Conservation (phyloP, 352 stramenopile genomes). For the Thalassiosira livingstoniorum region DNA sequence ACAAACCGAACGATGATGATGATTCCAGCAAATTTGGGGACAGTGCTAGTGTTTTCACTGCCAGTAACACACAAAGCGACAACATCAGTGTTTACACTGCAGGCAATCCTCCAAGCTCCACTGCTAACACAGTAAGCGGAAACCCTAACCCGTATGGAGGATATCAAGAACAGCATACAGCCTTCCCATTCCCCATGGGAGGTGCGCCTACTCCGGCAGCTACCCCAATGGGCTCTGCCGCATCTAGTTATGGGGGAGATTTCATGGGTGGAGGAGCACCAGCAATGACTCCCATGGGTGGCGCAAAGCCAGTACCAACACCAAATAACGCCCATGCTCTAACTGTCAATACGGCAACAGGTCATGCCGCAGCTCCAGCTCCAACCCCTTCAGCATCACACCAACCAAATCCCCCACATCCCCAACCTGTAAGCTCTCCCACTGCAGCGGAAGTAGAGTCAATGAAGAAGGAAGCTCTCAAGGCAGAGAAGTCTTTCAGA, state of each 20-base stretch:
- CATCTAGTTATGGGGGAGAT: conserved; percentile 10
- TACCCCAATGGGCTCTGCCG: not conserved
- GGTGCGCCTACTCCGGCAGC: not conserved
- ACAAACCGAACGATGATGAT: not conserved
- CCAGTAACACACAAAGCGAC: not conserved
- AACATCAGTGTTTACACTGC: conserved; percentile 2
- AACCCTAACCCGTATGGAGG: not conserved
- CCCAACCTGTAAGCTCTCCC: conserved; percentile 20
- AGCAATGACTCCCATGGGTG: conserved; percentile 22
- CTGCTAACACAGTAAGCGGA: not conserved
- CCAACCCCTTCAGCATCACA: not conserved
- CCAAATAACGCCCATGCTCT: not conserved
- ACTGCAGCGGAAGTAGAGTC: conserved; percentile 28
- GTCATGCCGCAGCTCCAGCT: not conserved
- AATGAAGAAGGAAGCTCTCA: conserved; percentile 33
- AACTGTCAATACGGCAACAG: no score
- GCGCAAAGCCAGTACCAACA: not conserved
- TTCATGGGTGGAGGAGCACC: conserved; percentile 22
- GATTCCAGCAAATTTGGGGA: conserved; percentile 9
- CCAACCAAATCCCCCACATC: not conserved
- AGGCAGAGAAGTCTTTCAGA: conserved; percentile 47
- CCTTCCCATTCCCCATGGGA: conserved; percentile 2
- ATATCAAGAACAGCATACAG: not conserved
- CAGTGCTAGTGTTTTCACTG: conserved; percentile 18
- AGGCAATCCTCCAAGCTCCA: not conserved